Evolutionary conservation across 371 early-diverging fungal species (phyloP).

Genomic region (Smittium culicis): DNA sequence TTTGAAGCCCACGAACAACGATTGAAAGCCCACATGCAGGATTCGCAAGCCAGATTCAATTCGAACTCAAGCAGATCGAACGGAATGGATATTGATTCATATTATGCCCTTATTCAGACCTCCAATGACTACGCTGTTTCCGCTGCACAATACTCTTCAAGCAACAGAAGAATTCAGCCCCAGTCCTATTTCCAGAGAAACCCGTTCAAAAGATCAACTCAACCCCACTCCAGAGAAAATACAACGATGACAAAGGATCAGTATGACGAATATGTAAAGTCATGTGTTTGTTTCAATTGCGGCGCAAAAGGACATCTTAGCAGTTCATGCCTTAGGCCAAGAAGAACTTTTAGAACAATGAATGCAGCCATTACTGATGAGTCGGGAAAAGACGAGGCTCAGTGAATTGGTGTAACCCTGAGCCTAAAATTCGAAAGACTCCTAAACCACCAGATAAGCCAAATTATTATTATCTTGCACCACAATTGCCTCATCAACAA

Average conservation of each 20-base stretch:
- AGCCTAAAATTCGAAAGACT: not conserved
- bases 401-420: not conserved
- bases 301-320: not conserved
- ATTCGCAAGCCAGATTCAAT: not conserved
- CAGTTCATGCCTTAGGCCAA: not conserved
- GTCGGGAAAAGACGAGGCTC: not conserved
- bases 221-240: not conserved
- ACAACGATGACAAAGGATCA: not conserved
- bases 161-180: not conserved
- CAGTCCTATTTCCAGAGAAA: not conserved
- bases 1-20: constrained; percentile 1
- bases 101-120: not conserved
- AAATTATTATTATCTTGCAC: not conserved
- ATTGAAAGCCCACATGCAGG: not conserved
- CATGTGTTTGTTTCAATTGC: not conserved
- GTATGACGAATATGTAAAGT: not conserved
- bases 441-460: not conserved
- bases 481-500: not conserved
- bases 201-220: not conserved
- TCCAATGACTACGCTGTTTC: not conserved
- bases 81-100: constrained; percentile 1
- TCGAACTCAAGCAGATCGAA: not conserved
- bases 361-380: not conserved
- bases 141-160: not conserved
- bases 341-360: not conserved